A percentile compares a stretch with the other conserved stretches of the same genome.
These are phyloP conservation scores for Cytospora paraplurivora DNA, from an alignment of 2,329 filamentous ascomycete species.

Conservation along the genomic window DNA sequence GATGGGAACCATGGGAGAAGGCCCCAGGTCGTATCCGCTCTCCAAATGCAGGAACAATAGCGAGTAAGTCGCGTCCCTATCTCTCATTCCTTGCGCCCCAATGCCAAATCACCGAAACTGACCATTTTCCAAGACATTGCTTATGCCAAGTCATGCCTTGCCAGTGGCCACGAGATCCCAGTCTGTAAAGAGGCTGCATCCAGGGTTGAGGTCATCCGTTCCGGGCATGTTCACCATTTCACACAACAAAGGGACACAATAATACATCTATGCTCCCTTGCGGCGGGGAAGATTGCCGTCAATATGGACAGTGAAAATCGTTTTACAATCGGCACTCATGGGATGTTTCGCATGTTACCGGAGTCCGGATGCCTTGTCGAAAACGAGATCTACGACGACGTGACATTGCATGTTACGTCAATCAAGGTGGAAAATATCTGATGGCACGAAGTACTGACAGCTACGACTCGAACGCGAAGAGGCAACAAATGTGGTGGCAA, in stretches of 20 bases:
- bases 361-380: slow-evolving; percentile 29
- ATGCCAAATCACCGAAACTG: neutral
- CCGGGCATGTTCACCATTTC: slow-evolving; percentile 30
- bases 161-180: slow-evolving; percentile 29
- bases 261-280: slow-evolving; percentile 36
- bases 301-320: slow-evolving; percentile 31
- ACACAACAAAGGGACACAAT: slow-evolving; percentile 28
- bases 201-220: slow-evolving; percentile 34
- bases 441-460: neutral
- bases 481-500: too few relatives aligned
- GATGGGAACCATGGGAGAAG: slow-evolving; percentile 3
- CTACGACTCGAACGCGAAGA: neutral
- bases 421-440: neutral
- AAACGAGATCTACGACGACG: slow-evolving; percentile 33
- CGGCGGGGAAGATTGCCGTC: slow-evolving; percentile 36
- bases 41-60: neutral
- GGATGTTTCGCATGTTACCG: slow-evolving; percentile 33
- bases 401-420: slow-evolving; percentile 31
- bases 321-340: slow-evolving; percentile 34
- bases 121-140: slow-evolving; percentile 33
- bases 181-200: slow-evolving; percentile 35
- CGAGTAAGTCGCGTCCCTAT: neutral
- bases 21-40: neutral
- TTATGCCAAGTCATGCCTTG: slow-evolving; percentile 38
- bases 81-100: neutral